A percentile compares a stretch with the other conserved stretches of the same genome.
These are phyloP conservation scores for Marasmius sp. DNA, from an alignment of 1,284 basidiomycete genomes.

Conservation along the genomic window DNA sequence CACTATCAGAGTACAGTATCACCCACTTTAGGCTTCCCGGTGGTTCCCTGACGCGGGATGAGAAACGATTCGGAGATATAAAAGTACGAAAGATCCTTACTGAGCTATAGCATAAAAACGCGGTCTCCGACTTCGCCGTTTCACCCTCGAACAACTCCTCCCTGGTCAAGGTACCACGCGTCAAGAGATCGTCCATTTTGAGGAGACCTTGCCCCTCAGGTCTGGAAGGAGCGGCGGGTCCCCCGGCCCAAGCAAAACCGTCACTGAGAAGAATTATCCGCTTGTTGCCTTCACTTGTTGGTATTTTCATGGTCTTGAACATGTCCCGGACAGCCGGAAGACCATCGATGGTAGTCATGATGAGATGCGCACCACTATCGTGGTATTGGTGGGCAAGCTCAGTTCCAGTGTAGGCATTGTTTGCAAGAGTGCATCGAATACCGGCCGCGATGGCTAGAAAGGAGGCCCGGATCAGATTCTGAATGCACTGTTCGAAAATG, in stretches of 20 bases:
- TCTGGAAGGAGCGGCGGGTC: conserved; percentile 31
- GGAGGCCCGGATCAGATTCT: not conserved
- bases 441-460: conserved; percentile 45
- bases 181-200: conserved; percentile 42
- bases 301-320: conserved; percentile 39
- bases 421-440: conserved; percentile 46
- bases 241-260: conserved; percentile 40
- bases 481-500: not conserved
- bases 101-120: conserved; percentile 67
- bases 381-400: conserved; percentile 51
- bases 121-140: conserved; percentile 46
- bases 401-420: conserved; percentile 41
- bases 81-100: conserved; percentile 18
- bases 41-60: conserved; percentile 45
- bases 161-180: conserved; percentile 38
- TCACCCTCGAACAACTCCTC: conserved; percentile 53
- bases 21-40: conserved; percentile 52
- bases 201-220: conserved; percentile 29
- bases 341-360: conserved; percentile 56
- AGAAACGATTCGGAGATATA: not conserved
- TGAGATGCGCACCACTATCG: conserved; percentile 52
- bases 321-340: conserved; percentile 44
- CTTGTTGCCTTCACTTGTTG: conserved; percentile 38
- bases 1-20: conserved; percentile 15
- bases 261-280: conserved; percentile 46